Evolutionary conservation across 2,329 filamentous ascomycete species (phyloP), one percentile per base, ranked within the genome.

Genomic region (Aspergillus piperis): DNA sequence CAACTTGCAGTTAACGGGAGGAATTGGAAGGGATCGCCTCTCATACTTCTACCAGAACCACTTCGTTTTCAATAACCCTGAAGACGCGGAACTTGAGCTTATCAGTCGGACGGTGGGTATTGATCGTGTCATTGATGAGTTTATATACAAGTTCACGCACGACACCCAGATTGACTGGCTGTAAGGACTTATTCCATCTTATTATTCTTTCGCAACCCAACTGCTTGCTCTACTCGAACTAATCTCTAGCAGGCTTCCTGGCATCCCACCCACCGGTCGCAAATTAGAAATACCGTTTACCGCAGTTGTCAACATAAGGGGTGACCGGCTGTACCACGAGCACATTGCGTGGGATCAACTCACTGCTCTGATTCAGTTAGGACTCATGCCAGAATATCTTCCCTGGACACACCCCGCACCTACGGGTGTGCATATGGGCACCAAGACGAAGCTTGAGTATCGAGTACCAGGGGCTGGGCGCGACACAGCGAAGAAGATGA

Each of bases 1-100:
- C 25, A 2, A 25, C 25, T 10, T 30, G 27, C 27, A 30, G 0
- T 71, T 86, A 62, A 86, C 86, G 0, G 89, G 89, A 2, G 90
- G 89, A 1, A 82, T 91, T 21, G 90, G 90, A 0, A 82, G 89
- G 8, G 75, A 78, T 1, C 75, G 78, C 1, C 77, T 92, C 3
- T 84, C 87, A 0, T 73, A 77, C 3, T 92, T 92, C 68, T 92
- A 92, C 73, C 80, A 81, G 0, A 70, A 90, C 63, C 84, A 90
- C 68, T 92, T 92, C 75, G 86, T 92, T 65, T 89, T 87, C 69
- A 84, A 79, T 59, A 92, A 92, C 63, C 84, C 89, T 0, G 79
- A 78, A 0, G 88, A 91, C 64, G 86, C 86, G 0, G 78, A 80
- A 8, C 76, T 91, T 2, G 85, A 90, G 68, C 83, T 91, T 0